Base-by-base conservation (phyloP, 805 yeast genomes). In the Schizosaccharomyces japonicus region DNA sequence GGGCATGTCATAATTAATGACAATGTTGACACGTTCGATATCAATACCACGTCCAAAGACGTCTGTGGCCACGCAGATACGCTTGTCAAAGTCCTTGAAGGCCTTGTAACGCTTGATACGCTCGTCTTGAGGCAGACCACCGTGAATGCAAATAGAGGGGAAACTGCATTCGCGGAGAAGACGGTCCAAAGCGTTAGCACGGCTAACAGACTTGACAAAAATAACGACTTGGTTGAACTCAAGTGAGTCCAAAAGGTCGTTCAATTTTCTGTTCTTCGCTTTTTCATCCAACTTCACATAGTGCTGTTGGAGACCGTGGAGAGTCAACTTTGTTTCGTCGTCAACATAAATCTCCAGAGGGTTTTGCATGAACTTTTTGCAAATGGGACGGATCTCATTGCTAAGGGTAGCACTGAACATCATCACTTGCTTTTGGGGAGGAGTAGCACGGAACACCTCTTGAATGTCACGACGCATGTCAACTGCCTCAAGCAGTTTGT, bases 31-130 rank as follows among this genome's bases (percentile, higher is more conserved):
- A 70, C 98, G 83, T 73, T 87, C 98, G 56, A 87, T 87, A 74
- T 87, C 98, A 59, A 87, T 90, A 71, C 98, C 98, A 73, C 98
- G 84, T 62, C 98, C 98, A 55, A 87, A 87, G 48, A 87, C 95
- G 68, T 87, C 98, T 50, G 98, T 87, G 50, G 95, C 78, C 48
- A 87, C 96, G 73, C 96, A 90, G 60, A 87, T 90, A 69, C 98
- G 84, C 71, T 84, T 85, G 74, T 85, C 84, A 71, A 87, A 90
- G 67, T 87, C 96, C 68, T 87, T 87, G 73, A 87, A 87, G 52
- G 82, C 76, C 68, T 81, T 84, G 73, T 90, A 87, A 63, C 94
- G 78, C 51, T 81, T 93, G 60, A 90, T 90, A 73, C 98, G 85
- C 70, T 87, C 95, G 64, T 83, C 95, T 70, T 90, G 98, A 53